phyloP scores from a whole-genome alignment of 345 rosid species.

The thale cress (Arabidopsis thaliana) region DNA sequence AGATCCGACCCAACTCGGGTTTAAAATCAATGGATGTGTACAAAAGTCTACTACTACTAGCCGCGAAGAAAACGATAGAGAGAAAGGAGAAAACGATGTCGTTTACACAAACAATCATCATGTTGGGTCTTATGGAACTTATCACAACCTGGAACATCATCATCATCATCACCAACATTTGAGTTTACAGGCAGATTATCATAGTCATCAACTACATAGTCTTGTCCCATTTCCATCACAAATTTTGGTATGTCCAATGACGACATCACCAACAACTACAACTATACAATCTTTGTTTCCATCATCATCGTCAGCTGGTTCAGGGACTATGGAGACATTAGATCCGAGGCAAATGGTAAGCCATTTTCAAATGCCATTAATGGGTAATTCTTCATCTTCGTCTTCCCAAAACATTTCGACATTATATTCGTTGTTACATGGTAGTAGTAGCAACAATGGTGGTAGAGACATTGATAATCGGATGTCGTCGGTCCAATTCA shows the following conservation, averaged over 20 bases:
- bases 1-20: conserved; percentile 53
- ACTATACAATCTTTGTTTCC: conserved; percentile 54
- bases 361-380: conserved; percentile 56
- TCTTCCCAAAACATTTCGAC: conserved; percentile 40
- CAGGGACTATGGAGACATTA: conserved; percentile 38
- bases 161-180: conserved; percentile 45
- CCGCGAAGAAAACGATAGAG: conserved; percentile 48
- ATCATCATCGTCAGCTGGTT: conserved; percentile 35
- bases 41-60: conserved; percentile 44
- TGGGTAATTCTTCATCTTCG: conserved; percentile 47
- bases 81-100: conserved; percentile 27
- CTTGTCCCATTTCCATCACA: conserved; percentile 62
- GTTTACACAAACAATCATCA: conserved; percentile 38
- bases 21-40: conserved; percentile 40
- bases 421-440: conserved; percentile 47
- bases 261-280: conserved; percentile 33
- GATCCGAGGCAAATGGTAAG: conserved; percentile 53
- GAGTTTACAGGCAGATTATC: conserved; percentile 29
- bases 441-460: conserved; percentile 31
- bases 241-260: conserved; percentile 53
- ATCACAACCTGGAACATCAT: conserved; percentile 52
- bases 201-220: conserved; percentile 45
- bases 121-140: conserved; percentile 40
- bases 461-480: conserved; percentile 27
- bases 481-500: conserved; percentile 32